phyloP scores from a whole-genome alignment of 176 grass and related monocot species.

The Avena eriantha region DNA sequence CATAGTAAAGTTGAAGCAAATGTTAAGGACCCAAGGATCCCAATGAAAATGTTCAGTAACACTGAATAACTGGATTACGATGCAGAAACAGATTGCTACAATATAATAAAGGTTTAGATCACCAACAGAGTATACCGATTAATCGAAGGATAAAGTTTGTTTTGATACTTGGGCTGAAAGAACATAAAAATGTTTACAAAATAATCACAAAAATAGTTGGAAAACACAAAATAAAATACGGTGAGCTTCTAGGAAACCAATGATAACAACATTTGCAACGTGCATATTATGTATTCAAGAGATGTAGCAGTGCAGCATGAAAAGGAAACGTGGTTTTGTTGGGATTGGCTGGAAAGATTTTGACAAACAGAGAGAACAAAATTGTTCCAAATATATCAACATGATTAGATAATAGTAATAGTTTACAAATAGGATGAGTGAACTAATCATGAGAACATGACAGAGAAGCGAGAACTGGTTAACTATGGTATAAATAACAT shows the following conservation, averaged over 20 bases:
- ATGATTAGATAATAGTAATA: neutral
- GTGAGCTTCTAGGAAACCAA: conserved; percentile 21
- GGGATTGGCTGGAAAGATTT: conserved; percentile 17
- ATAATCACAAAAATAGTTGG: conserved; percentile 16
- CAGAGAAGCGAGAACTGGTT: neutral
- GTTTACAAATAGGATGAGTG: neutral
- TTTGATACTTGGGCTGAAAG: neutral
- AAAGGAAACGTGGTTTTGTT: neutral
- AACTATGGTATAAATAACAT: conserved; percentile 23
- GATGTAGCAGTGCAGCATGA: neutral
- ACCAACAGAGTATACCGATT: conserved; percentile 10
- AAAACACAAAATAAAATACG: conserved; percentile 33
- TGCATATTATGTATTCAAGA: conserved; percentile 16
- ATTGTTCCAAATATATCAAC: conserved; percentile 2
- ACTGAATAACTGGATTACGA: conserved; percentile 30
- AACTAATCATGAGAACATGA: neutral
- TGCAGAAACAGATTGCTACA: conserved; percentile 13
- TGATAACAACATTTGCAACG: neutral
- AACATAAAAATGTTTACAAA: conserved; percentile 4
- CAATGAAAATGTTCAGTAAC: conserved; percentile 27
- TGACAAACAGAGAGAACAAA: neutral
- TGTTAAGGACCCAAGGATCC: conserved; percentile 16
- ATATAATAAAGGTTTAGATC: conserved; percentile 19
- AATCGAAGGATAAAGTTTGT: conserved; percentile 3
- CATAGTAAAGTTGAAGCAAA: conserved; percentile 13